A percentile compares a stretch with the other conserved stretches of the same genome.
Evolutionary conservation across 768 basidiomycete genomes (phyloP).

Genomic region (Boletus subparvulus): DNA sequence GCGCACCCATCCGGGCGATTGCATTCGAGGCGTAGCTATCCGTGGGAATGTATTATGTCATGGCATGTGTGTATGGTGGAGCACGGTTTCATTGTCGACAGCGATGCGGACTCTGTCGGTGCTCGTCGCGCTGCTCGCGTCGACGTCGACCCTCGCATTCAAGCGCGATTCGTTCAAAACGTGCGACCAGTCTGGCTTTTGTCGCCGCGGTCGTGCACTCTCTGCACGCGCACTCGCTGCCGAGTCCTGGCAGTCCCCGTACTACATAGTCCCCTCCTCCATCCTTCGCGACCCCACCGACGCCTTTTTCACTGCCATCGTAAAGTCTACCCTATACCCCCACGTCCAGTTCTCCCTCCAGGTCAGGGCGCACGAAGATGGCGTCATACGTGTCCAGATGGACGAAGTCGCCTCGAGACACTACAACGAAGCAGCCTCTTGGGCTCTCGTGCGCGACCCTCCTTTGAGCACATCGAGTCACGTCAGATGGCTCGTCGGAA

Average conservation of each 20-base stretch:
- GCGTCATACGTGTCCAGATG: slow-evolving; percentile 88
- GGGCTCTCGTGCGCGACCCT: slow-evolving; percentile 83
- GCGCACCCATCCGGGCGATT: slow-evolving; percentile 65
- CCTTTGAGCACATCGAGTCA: slow-evolving; percentile 44
- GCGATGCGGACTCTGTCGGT: slow-evolving; percentile 22
- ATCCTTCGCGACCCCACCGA: slow-evolving; percentile 46
- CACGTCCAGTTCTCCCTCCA: slow-evolving; percentile 79
- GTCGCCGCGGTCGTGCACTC: slow-evolving; percentile 85
- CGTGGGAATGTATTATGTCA: slow-evolving; percentile 15
- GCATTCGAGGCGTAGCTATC: slow-evolving; percentile 32
- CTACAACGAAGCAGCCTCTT: slow-evolving; percentile 89
- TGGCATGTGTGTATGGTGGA: not conserved
- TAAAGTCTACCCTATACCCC: slow-evolving; percentile 82
- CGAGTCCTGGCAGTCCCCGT: slow-evolving; percentile 80
- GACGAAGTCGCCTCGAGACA: slow-evolving; percentile 82
- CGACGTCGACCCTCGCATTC: slow-evolving; percentile 49
- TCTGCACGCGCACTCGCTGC: slow-evolving; percentile 66
- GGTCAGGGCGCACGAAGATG: slow-evolving; percentile 82
- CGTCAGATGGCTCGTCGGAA: slow-evolving; percentile 64
- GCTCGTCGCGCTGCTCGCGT: slow-evolving; percentile 34
- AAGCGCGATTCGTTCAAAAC: slow-evolving; percentile 91
- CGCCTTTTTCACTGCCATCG: slow-evolving; percentile 68
- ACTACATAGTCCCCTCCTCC: slow-evolving; percentile 69
- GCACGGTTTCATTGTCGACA: not conserved
- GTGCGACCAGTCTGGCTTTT: slow-evolving; percentile 93